A percentile compares a stretch with the other conserved stretches of the same genome.
Conservation (phyloP, 768 basidiomycete genomes). For the Pleurotus sapidus region DNA sequence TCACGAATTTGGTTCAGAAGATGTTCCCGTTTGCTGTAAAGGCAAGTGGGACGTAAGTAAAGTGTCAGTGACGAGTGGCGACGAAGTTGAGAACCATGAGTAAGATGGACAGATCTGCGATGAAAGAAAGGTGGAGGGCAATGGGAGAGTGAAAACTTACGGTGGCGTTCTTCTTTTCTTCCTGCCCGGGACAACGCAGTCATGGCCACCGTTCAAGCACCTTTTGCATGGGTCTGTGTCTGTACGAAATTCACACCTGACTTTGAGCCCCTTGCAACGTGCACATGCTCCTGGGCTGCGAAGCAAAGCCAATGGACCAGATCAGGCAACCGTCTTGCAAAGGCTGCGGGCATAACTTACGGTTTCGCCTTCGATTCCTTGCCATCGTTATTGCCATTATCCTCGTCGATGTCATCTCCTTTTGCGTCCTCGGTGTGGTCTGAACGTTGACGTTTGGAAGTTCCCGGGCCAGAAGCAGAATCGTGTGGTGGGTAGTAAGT, state of each 20-base stretch:
- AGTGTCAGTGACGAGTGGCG: neutral
- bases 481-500: slow-evolving; percentile 18
- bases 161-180: slow-evolving; percentile 79
- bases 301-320: slow-evolving; percentile 6
- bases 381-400: slow-evolving; percentile 27
- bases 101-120: neutral
- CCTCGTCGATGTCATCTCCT: slow-evolving; percentile 35
- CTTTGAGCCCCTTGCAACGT: slow-evolving; percentile 63
- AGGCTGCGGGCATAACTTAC: slow-evolving; percentile 24
- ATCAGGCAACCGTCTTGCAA: slow-evolving; percentile 6
- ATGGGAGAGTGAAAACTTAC: slow-evolving; percentile 37
- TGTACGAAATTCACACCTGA: slow-evolving; percentile 70
- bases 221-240: slow-evolving; percentile 76
- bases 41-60: slow-evolving; percentile 10
- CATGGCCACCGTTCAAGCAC: slow-evolving; percentile 66
- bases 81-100: neutral
- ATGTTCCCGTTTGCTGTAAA: slow-evolving; percentile 70
- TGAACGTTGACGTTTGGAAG: slow-evolving; percentile 34
- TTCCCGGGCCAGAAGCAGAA: slow-evolving; percentile 16
- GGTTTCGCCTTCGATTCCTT: slow-evolving; percentile 40
- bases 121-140: neutral
- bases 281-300: slow-evolving; percentile 59
- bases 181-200: slow-evolving; percentile 80
- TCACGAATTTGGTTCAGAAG: slow-evolving; percentile 74
- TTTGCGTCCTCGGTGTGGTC: slow-evolving; percentile 25